Conservation (phyloP, 1,284 basidiomycete species). For the Violaceomyces palustris region DNA sequence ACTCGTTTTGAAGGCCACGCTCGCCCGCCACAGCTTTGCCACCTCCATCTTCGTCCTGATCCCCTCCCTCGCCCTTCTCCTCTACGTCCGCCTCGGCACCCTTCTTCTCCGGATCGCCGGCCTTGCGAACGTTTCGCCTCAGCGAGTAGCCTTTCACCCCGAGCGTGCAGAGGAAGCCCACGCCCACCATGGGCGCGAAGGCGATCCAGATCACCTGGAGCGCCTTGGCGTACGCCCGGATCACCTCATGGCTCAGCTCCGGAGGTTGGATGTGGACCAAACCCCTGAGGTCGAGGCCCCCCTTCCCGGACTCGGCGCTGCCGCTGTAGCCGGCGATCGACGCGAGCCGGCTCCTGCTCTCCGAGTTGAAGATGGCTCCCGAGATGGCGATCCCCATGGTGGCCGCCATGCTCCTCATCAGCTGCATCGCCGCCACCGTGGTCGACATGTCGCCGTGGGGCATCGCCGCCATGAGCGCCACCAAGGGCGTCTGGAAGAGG, state of each 20-base stretch:
- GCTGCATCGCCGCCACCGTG: constrained; percentile 26
- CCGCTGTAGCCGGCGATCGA: constrained; percentile 10
- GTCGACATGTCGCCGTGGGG: constrained; percentile 31
- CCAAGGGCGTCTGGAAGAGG: constrained; percentile 44
- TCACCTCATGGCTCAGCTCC: constrained; percentile 56
- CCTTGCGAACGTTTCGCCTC: constrained; percentile 11
- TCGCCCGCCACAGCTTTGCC: too few species aligned
- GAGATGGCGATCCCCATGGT: constrained; percentile 40
- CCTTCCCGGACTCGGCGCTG: too few species aligned
- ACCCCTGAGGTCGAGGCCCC: constrained; percentile 22
- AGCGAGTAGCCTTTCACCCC: constrained; percentile 36
- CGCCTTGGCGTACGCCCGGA: constrained; percentile 66
- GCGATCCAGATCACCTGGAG: constrained; percentile 71
- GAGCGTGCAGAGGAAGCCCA: constrained; percentile 37
- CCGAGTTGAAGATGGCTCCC: constrained; percentile 37
- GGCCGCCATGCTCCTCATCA: constrained; percentile 30
- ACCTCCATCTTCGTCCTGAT: too few species aligned
- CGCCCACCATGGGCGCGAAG: constrained; percentile 47
- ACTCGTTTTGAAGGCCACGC: too few species aligned
- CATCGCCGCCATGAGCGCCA: constrained; percentile 42
- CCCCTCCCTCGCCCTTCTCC: too few species aligned
- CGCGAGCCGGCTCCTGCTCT: constrained; percentile 10
- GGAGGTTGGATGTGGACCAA: constrained; percentile 42
- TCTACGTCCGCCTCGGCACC: constrained; percentile 7
- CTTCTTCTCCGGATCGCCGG: constrained; percentile 9